Base-by-base conservation (phyloP, 345 rosid species). In the Citrus inodora region DNA sequence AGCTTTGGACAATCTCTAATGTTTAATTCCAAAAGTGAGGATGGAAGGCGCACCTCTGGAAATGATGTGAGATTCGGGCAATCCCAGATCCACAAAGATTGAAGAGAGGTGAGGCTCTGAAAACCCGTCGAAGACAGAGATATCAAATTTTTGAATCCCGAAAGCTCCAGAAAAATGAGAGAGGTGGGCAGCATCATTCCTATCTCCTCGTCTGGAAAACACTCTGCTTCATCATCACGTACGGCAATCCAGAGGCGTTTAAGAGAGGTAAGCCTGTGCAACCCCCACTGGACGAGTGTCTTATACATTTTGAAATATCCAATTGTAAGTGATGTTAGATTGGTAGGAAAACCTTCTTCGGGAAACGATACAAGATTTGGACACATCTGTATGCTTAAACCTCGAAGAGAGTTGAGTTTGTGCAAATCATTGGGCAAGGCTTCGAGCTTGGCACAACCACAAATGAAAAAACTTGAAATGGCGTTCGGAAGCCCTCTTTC, bases 111-210 rank as follows among this genome's bases (percentile, higher is more conserved):
- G 32, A 60, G 64, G 64, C 1, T 25, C 0, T 24, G 64, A 25
- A 60, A 25, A 24, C 32, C 64, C 64, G 0, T 4, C 0, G 64
- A 60, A 9, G 64, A 25, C 9, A 60, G 64, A 7, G 0, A n/a
- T 25, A n/a, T 10, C 19, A 25, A 24, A 0, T 60, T 46, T 46
- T 11, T 0, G 46, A 11, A 46, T 11, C 17, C 51, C 0, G 0
- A 0, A 3, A 46, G 0, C 1, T 0, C 0, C 64, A 60, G 25
- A 0, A 0, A 0, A 24, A 14, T 60, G 4, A 46, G 51, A 11
- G 64, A 60, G 30, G 64, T 3, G 14, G 64, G 64, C 30, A 60
- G 30, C 32, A 0, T 60, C 64, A 60, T 9, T 60, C 64, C 30
- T 4, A 24, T 60, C 64, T 60, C 30, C 14, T 60, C 30, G 30